Percentiles rank a stretch among this genome's conserved stretches.
Conservation (phyloP, 2,329 filamentous ascomycete genomes). For the Xylaria sp. region DNA sequence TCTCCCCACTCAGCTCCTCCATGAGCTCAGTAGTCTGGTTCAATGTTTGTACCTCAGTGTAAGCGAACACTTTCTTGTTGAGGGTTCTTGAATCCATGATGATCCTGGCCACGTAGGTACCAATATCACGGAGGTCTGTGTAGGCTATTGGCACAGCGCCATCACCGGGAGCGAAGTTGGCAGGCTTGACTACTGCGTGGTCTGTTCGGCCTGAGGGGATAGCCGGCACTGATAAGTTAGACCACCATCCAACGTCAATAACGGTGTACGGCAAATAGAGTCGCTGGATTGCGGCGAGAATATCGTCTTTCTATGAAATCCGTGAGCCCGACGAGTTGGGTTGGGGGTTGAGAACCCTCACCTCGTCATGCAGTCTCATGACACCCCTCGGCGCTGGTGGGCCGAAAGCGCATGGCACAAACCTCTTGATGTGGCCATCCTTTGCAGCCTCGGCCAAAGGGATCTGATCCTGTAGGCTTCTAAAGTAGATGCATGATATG, state of each 20-base stretch:
- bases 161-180: constrained; percentile 41
- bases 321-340: constrained; percentile 1
- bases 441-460: constrained; percentile 52
- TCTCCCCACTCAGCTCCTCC: constrained; percentile 51
- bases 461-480: constrained; percentile 45
- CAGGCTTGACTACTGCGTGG: constrained; percentile 1
- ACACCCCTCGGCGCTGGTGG: constrained; percentile 47
- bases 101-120: constrained; percentile 50
- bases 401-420: constrained; percentile 55
- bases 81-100: constrained; percentile 52
- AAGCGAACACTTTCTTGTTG: constrained; percentile 52
- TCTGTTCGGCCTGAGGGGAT: constrained; percentile 21
- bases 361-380: constrained; percentile 28
- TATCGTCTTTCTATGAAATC: constrained; percentile 21
- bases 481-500: constrained; percentile 44
- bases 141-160: constrained; percentile 46
- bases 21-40: constrained; percentile 48
- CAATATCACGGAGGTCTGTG: constrained; percentile 52
- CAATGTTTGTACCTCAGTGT: constrained; percentile 46
- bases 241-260: constrained; percentile 31
- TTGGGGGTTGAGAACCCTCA: constrained; percentile 6
- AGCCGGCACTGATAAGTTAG: constrained; percentile 6
- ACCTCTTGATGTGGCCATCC: constrained; percentile 52
- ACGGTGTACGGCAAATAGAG: constrained; percentile 26
- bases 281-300: constrained; percentile 24